These are phyloP conservation scores for Chalciporus sp. DNA, from an alignment of 1,284 basidiomycete species.

Conservation along the genomic window DNA sequence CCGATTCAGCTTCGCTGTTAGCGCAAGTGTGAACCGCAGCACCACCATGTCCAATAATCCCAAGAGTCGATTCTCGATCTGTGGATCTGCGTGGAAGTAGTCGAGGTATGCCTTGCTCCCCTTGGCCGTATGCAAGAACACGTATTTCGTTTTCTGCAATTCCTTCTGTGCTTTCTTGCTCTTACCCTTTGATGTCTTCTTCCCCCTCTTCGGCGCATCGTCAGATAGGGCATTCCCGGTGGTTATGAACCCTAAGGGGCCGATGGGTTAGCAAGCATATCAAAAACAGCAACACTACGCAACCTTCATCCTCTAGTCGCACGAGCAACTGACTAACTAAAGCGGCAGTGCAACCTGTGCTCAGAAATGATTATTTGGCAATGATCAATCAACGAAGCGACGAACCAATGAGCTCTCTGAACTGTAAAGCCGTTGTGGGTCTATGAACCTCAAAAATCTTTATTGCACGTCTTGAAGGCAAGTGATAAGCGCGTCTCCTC, in stretches of 20 bases:
- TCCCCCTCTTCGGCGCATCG: constrained; percentile 47
- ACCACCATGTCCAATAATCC: constrained; percentile 60
- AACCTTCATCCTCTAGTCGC: constrained; percentile 71
- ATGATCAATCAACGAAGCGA: constrained; percentile 8
- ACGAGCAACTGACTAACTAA: constrained; percentile 65
- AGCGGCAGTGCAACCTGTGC: constrained; percentile 53
- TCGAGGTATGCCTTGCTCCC: constrained; percentile 53
- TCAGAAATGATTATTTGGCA: constrained; percentile 9
- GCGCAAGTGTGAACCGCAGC: background rate
- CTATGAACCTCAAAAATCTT: constrained; percentile 62
- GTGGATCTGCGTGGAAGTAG: constrained; percentile 65
- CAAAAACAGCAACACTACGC: constrained; percentile 2
- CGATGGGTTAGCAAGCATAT: constrained; percentile 7
- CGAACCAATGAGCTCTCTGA: constrained; percentile 62
- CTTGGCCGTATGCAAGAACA: constrained; percentile 53
- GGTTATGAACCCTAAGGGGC: constrained; percentile 57
- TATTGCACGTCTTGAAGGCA: constrained; percentile 61
- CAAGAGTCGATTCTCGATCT: constrained; percentile 60
- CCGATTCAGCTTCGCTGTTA: constrained; percentile 3
- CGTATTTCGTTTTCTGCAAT: constrained; percentile 56
- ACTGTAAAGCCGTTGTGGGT: constrained; percentile 51
- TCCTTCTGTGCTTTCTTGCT: constrained; percentile 51
- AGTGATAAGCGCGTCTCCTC: background rate
- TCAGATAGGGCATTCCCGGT: constrained; percentile 51
- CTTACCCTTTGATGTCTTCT: constrained; percentile 46